Percentiles rank a stretch among this genome's conserved stretches.
Evolutionary conservation across 129 eudicot genomes (phyloP).

Genomic region (Helichrysum umbraculigerum): DNA sequence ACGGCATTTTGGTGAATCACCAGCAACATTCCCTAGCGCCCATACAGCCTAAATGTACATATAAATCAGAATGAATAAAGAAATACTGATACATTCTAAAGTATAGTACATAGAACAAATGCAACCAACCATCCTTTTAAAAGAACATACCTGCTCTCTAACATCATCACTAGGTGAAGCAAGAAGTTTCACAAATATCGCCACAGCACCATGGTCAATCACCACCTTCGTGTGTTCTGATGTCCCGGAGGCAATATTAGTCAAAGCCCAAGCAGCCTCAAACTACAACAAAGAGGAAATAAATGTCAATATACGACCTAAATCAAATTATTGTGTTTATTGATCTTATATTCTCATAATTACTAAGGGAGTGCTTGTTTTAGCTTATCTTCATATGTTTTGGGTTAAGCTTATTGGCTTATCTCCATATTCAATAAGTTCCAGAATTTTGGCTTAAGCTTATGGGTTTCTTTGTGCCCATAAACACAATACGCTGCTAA

Average conservation of each 20-base stretch:
- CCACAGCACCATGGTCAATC: slow-evolving; percentile 86
- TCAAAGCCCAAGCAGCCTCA: slow-evolving; percentile 93
- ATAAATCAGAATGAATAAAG: not conserved
- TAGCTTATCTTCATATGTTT: not conserved
- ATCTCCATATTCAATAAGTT: not conserved
- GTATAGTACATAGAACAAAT: not conserved
- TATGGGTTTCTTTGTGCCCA: not conserved
- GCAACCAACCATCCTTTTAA: not conserved
- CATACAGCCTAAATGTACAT: slow-evolving; percentile 61
- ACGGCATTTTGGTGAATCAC: slow-evolving; percentile 81
- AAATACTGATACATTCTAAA: not conserved
- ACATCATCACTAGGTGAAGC: slow-evolving; percentile 83
- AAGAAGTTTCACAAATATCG: slow-evolving; percentile 76
- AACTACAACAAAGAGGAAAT: slow-evolving; percentile 39
- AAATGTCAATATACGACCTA: not conserved
- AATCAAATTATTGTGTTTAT: not conserved
- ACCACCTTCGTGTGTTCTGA: slow-evolving; percentile 87
- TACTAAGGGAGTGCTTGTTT: not conserved
- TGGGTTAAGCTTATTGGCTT: not conserved
- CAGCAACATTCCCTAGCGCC: slow-evolving; percentile 91
- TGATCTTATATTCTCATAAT: not conserved
- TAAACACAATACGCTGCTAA: not conserved
- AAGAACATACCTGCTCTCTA: slow-evolving; percentile 68
- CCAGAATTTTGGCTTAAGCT: not conserved
- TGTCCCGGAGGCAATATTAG: slow-evolving; percentile 90